These are phyloP conservation scores for Metschnikowia colocasiae DNA, from an alignment of 805 yeast species.

Conservation along the genomic window DNA sequence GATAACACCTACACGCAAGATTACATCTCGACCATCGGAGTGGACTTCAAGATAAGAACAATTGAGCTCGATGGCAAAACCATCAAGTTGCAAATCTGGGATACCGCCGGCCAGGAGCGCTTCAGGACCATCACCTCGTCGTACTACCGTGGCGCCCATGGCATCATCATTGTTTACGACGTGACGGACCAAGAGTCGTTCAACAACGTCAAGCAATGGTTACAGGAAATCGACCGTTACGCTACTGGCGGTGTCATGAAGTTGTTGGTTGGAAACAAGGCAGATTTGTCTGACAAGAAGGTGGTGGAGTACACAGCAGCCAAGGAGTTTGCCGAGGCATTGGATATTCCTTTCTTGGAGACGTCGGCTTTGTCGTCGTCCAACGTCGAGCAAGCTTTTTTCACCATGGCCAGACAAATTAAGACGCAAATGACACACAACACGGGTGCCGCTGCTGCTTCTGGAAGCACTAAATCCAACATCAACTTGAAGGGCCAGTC, in stretches of 20 bases:
- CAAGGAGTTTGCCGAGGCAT: constrained; percentile 94
- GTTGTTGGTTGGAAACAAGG: constrained; percentile 93
- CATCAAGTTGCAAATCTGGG: constrained; percentile 98
- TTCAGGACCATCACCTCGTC: constrained; percentile 97
- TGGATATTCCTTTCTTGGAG: constrained; percentile 92
- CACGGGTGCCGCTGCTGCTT: constrained; percentile 36
- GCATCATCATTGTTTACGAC: constrained; percentile 95
- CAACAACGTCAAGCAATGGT: constrained; percentile 96
- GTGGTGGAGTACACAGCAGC: constrained; percentile 95
- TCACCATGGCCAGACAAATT: constrained; percentile 98
- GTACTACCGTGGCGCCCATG: constrained; percentile 98
- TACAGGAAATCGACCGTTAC: constrained; percentile 96
- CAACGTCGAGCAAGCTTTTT: constrained; percentile 96
- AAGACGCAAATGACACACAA: constrained; percentile 87
- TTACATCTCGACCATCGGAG: constrained; percentile 96
- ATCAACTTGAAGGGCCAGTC: constrained; percentile 73
- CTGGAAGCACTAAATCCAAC: constrained; percentile 50
- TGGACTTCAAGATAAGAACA: constrained; percentile 87
- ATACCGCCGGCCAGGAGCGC: constrained; percentile 98
- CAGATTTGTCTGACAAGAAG: constrained; percentile 89
- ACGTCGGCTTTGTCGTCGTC: constrained; percentile 94
- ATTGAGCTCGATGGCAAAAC: constrained; percentile 95
- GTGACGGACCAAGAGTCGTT: constrained; percentile 96
- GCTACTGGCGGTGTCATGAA: constrained; percentile 98
- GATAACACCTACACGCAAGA: constrained; percentile 97